These are phyloP conservation scores for Phylloboletellus chloephorus DNA, from an alignment of 1,284 basidiomycete species.

Conservation along the genomic window DNA sequence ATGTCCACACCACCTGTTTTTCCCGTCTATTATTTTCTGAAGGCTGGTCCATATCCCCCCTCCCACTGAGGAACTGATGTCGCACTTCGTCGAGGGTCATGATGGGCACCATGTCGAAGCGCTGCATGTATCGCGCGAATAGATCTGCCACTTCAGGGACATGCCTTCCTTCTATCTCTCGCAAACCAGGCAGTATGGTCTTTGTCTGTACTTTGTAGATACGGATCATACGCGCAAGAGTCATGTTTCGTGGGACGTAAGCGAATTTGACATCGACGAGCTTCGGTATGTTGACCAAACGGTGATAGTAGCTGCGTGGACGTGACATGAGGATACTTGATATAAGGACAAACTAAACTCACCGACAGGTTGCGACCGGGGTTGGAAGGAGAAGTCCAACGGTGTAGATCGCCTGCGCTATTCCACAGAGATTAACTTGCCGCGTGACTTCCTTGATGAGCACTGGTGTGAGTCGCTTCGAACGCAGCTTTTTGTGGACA, in stretches of 20 bases:
- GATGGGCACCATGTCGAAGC: conserved; percentile 82
- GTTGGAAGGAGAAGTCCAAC: conserved; percentile 89
- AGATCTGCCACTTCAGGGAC: conserved; percentile 69
- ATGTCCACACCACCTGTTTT: conserved; percentile 92
- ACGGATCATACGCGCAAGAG: conserved; percentile 80
- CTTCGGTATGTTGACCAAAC: conserved; percentile 88
- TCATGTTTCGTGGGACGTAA: conserved; percentile 78
- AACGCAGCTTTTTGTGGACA: conserved; percentile 95
- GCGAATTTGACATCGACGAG: conserved; percentile 91
- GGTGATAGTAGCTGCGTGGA: conserved; percentile 78
- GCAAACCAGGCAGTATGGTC: conserved; percentile 56
- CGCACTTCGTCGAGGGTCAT: conserved; percentile 77
- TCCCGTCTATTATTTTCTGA: conserved; percentile 50
- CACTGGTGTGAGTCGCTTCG: conserved; percentile 93
- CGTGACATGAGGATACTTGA: conserved; percentile 5
- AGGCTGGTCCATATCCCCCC: conserved; percentile 57
- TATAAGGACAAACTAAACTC: conserved; percentile 22
- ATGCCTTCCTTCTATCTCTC: conserved; percentile 87
- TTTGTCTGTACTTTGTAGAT: conserved; percentile 62
- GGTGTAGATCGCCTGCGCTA: conserved; percentile 98
- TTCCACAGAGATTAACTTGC: conserved; percentile 81
- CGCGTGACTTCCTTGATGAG: conserved; percentile 98
- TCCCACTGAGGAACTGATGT: conserved; percentile 87
- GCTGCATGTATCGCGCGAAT: conserved; percentile 75
- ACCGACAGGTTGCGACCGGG: conserved; percentile 80